Evolutionary conservation across 176 grass and related monocot species (phyloP), one percentile per base, ranked within the genome.

Genomic region (Eragrostis nindensis): DNA sequence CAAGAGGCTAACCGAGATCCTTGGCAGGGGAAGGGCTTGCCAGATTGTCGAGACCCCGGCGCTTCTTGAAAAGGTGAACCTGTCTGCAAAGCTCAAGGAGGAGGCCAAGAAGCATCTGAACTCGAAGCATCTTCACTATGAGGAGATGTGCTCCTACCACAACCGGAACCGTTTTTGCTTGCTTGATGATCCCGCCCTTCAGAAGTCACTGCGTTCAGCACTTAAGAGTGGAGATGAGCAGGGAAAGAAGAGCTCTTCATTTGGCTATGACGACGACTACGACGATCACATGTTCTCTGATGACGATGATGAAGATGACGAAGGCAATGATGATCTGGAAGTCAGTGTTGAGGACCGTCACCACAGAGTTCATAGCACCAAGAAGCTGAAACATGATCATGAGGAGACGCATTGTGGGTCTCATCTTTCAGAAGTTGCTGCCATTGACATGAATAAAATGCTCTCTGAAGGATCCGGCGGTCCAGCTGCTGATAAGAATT

Each of bases 131-230:
- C 86, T 94, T 47, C 82, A 88, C 83, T 94, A 94, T 7, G 83
- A 95, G 76, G 90, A 95, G 82, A 95, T 95, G 93, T 95, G 93
- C 67, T 95, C 93, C 0, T 95, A 95, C 52, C 93, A 95, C 70
- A 92, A 95, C 73, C 69, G 36, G 62, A 95, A 95, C 79, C 75
- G 85, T 5, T 3, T 75, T 9, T 87, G 78, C 84, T 86, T 95
- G 47, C 79, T 89, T 36, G 81, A 86, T 7, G 93, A 95, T 88
- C 85, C 79, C 0, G 24, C 7, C 39, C 82, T 95, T 82, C 83
- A 85, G 65, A 91, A 60, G 56, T 90, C 66, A 0, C 70, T 95
- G 79, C 79, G 82, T 44, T 39, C 62, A 66, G 87, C 79, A 15
- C 86, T 95, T 47, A 80, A 71, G 80, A 83, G 64, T 56, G 36